Evolutionary conservation across 148 eudicot species (phyloP), one percentile per base, ranked within the genome.

Genomic region (Drosera capensis): DNA sequence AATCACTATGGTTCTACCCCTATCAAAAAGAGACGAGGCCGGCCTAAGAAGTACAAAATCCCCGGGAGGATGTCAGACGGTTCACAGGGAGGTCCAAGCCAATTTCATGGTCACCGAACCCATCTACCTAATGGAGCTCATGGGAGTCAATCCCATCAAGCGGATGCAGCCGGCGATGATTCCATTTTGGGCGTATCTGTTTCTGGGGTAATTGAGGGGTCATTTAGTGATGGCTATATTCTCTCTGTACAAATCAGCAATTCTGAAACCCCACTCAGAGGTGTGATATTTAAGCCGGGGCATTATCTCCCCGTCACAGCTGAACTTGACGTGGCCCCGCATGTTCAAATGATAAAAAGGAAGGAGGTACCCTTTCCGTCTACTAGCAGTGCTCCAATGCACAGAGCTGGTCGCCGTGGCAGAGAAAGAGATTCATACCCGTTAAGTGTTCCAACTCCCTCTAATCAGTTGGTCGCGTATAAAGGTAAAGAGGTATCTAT

Each of bases 231-330:
- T 7, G 74, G 74, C 14, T 64, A 40, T 56, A 38, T 69, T 43
- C 58, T 69, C 14, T 64, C 74, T 6, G 70, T 69, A 46, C 64
- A 66, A 42, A 66, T 88, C 49, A 86, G 94, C 20, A 68, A 80
- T 67, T 83, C 92, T 5, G 63, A 58, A 15, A 67, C 69, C 24
- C 68, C 47, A 57, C 65, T 88, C 21, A 74, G 87, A 62, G 97
- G 97, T 20, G 65, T 84, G 40, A 94, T 88, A 45, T 88, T 88
- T 67, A 83, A 88, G 66, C 82, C 97, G 3, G 97, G 87, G 7
- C 81, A 78, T 48, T 71, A 47, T 67, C 68, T 68, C 25, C 97
- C 97, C 2, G 68, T 88, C 38, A 72, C 92, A 12, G 54, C 73
- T 14, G 78, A 74, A 63, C 83, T 80, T 62, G 97, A 88, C 35